Evolutionary conservation across 371 early-diverging fungal species (phyloP), one percentile per base, ranked within the genome.

Genomic region (Syncephalastrum monosporum): DNA sequence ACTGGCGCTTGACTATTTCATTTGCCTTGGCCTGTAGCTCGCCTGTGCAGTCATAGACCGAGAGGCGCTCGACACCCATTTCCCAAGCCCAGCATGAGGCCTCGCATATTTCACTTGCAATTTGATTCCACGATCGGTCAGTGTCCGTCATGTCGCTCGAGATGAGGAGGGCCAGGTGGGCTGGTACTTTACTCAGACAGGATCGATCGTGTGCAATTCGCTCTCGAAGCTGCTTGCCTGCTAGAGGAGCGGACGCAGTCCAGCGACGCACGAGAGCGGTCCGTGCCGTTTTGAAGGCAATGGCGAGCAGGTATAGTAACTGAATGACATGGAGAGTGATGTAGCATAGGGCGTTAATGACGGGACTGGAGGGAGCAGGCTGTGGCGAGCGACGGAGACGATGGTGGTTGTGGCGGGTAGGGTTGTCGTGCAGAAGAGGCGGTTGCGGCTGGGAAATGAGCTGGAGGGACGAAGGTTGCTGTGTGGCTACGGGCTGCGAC

Each of bases 51-150:
- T 79, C 79, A 59, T 68, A 76, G 3, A 79, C 71, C 16, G 79
- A 68, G 21, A 79, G 27, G 41, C 70, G 69, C 38, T 69, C 43
- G 44, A 76, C 67, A 25, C 76, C 76, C 50, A 74, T 58, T 42
- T 71, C 68, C 64, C 69, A 76, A 21, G 75, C 75, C 75, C 77
- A 80, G 52, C 73, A 74, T 19, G 75, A 64, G 5, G 55, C 55
- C n/a, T 58, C 45, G 21, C 72, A 74, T 5, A 76, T 60, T 51
- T 80, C 67, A 38, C 59, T 41, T 23, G 73, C 65, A 38, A 72
- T 59, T 14, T 24, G 47, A 17, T 71, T 54, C 74, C 79, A 75
- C 38, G 70, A 66, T n/a, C 60, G 15, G 13, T 33, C 38, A 3
- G 61, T 50, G 33, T 56, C 54, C 4, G 48, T 42, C 41, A 71